Evolutionary conservation across 257 asterid species (phyloP).

Genomic region (Gynochthodes officinalis): DNA sequence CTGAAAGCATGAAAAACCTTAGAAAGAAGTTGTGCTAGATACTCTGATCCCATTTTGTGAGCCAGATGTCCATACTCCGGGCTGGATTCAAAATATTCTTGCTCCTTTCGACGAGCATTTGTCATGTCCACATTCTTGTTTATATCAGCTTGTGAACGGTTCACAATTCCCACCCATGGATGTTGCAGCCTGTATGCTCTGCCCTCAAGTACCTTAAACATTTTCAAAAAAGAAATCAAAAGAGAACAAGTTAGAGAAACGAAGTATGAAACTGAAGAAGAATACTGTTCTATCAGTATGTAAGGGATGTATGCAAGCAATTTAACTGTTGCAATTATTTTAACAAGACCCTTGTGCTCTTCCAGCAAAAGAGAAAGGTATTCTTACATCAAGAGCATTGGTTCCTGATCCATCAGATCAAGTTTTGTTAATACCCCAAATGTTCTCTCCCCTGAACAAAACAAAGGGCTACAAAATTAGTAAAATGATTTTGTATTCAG

Average conservation of each 20-base stretch:
- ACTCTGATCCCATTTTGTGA: slow-evolving; percentile 96
- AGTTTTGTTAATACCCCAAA: slow-evolving; percentile 94
- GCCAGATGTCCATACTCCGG: slow-evolving; percentile 92
- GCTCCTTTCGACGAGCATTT: slow-evolving; percentile 79
- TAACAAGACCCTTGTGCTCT: slow-evolving; percentile 7
- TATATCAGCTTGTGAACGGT: slow-evolving; percentile 97
- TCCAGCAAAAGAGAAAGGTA: slow-evolving; percentile 12
- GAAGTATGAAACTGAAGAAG: neutral
- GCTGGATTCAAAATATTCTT: slow-evolving; percentile 84
- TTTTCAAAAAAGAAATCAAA: slow-evolving; percentile 23
- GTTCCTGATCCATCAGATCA: slow-evolving; percentile 96
- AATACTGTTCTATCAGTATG: neutral
- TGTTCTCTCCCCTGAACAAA: slow-evolving; percentile 80
- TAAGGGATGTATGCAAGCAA: slow-evolving; percentile 14
- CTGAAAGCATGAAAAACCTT: slow-evolving; percentile 37
- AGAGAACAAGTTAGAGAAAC: neutral
- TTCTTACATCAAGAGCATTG: slow-evolving; percentile 84
- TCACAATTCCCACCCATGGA: slow-evolving; percentile 98
- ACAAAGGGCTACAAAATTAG: slow-evolving; percentile 4
- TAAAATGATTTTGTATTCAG: neutral
- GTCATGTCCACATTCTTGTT: slow-evolving; percentile 88
- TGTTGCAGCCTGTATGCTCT: slow-evolving; percentile 84
- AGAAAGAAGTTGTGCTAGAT: slow-evolving; percentile 85
- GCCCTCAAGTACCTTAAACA: slow-evolving; percentile 86
- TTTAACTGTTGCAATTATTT: slow-evolving; percentile 9